A percentile compares a stretch with the other conserved stretches of the same genome.
Evolutionary conservation across 2,329 filamentous ascomycete genomes (phyloP).

Genomic region (Hyphodiscus sp.): DNA sequence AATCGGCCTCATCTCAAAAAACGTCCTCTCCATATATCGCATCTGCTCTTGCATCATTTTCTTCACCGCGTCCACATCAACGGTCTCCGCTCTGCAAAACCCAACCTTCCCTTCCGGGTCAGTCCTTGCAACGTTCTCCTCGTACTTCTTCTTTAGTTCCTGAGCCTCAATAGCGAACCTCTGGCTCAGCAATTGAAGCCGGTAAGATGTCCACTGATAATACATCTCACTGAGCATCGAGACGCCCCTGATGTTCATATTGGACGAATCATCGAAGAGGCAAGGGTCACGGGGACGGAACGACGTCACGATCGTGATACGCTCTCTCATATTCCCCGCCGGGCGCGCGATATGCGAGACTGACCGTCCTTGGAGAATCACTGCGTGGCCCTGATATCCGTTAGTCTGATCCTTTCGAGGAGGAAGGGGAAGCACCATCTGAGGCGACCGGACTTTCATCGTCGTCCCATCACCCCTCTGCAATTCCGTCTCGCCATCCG

Average conservation of each 20-base stretch:
- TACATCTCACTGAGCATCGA: background rate
- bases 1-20: conserved; percentile 31
- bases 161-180: background rate
- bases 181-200: background rate
- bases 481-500: conserved; percentile 31
- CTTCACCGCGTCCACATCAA: background rate
- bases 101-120: background rate
- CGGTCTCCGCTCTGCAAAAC: background rate
- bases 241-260: background rate
- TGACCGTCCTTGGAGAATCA: background rate
- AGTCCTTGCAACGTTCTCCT: background rate
- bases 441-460: background rate
- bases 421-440: background rate
- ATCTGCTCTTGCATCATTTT: background rate
- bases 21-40: conserved; percentile 25
- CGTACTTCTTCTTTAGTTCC: background rate
- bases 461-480: background rate
- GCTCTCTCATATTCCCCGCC: background rate
- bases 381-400: background rate
- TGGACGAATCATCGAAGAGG: background rate
- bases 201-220: background rate
- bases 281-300: background rate
- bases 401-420: background rate
- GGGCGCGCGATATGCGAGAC: background rate
- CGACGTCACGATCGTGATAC: background rate